Evolutionary conservation across 1,284 basidiomycete species (phyloP).

Genomic region (Acaromyces ingoldii): DNA sequence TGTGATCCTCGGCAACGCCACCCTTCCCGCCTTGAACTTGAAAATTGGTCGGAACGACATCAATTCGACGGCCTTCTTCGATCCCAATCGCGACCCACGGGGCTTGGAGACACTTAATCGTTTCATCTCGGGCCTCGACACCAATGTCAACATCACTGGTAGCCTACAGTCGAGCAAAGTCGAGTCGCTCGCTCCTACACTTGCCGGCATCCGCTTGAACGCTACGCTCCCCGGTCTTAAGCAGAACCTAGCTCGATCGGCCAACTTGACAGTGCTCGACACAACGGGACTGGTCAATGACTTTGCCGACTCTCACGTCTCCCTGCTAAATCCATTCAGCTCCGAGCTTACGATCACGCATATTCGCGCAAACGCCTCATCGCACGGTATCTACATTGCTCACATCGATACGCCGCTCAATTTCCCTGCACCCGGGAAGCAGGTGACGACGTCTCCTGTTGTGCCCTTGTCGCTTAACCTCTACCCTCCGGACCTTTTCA

Average conservation of each 20-base stretch:
- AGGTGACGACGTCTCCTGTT: conserved; percentile 61
- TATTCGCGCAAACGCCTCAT: conserved; percentile 64
- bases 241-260: conserved; percentile 60
- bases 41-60: conserved; percentile 41
- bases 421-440: conserved; percentile 60
- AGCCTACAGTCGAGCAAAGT: conserved; percentile 63
- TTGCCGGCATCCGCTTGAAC: conserved; percentile 62
- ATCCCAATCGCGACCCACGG: conserved; percentile 64
- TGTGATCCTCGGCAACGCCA: conserved; percentile 27
- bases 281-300: conserved; percentile 65
- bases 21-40: conserved; percentile 38
- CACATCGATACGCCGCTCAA: conserved; percentile 61
- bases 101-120: conserved; percentile 66
- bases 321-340: conserved; percentile 67
- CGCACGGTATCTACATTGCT: conserved; percentile 65
- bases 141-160: conserved; percentile 53
- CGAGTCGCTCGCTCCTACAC: conserved; percentile 62
- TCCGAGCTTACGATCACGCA: conserved; percentile 61
- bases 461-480: conserved; percentile 67
- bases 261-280: conserved; percentile 60
- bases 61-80: conserved; percentile 37
- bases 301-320: conserved; percentile 65
- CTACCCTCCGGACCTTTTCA: conserved; percentile 67
- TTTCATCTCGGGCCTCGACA: conserved; percentile 60
- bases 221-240: conserved; percentile 64